A percentile compares a stretch with the other conserved stretches of the same genome.
phyloP scores from a whole-genome alignment of 345 rosid species.

The Populus simonii region DNA sequence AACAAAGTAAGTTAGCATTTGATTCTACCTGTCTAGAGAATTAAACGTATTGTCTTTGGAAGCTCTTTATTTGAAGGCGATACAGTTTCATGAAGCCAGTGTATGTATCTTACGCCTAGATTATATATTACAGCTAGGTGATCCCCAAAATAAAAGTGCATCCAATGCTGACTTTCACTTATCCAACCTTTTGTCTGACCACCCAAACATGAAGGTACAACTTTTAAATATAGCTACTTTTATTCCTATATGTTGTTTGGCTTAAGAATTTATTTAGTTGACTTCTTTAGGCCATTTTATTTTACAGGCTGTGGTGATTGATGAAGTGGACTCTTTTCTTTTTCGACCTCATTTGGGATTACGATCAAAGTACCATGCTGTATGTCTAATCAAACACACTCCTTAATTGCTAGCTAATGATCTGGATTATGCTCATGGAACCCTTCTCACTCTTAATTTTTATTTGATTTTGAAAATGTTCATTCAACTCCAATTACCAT shows the following conservation, averaged over 20 bases:
- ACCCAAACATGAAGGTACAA: conserved; percentile 94
- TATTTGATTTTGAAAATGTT: neutral
- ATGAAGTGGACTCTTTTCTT: conserved; percentile 87
- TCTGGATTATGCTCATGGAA: neutral
- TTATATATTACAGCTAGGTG: conserved; percentile 65
- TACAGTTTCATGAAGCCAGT: neutral
- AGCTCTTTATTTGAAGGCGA: neutral
- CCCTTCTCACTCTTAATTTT: neutral
- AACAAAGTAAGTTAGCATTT: conserved; percentile 62
- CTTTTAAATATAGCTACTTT: conserved; percentile 2
- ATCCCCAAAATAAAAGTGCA: conserved; percentile 93
- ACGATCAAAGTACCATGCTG: conserved; percentile 88
- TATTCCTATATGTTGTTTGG: neutral
- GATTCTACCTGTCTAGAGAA: neutral
- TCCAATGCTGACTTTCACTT: conserved; percentile 93
- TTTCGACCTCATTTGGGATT: conserved; percentile 84
- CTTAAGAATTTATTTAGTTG: neutral
- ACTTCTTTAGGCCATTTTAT: neutral
- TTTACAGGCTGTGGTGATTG: conserved; percentile 82
- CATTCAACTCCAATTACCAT: neutral
- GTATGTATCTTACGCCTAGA: conserved; percentile 17
- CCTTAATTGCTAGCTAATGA: neutral
- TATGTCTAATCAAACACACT: conserved; percentile 36
- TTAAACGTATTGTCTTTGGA: conserved; percentile 1
- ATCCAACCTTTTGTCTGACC: conserved; percentile 84